phyloP scores from a whole-genome alignment of 345 rosid species.

The Salix koriyanagi region DNA sequence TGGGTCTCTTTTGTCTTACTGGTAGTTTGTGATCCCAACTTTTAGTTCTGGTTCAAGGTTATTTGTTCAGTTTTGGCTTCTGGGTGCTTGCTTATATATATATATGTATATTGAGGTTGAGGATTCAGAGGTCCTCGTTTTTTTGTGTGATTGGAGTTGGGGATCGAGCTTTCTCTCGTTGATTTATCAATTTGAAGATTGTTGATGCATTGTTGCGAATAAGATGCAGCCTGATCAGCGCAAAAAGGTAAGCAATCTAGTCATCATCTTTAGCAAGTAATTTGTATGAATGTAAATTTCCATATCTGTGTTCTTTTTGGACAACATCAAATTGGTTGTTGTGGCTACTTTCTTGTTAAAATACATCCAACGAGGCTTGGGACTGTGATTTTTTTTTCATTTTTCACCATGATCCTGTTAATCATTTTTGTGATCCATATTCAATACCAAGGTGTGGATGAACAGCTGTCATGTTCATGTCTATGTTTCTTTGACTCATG shows the following conservation, averaged over 20 bases:
- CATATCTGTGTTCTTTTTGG: conserved; percentile 1
- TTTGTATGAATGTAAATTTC: neutral
- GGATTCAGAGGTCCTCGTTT: neutral
- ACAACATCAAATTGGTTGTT: conserved; percentile 9
- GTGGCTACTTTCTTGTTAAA: neutral
- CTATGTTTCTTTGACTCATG: conserved; percentile 9
- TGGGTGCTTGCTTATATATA: neutral
- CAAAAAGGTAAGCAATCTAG: conserved; percentile 56
- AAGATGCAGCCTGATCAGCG: conserved; percentile 94
- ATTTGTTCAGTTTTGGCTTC: neutral
- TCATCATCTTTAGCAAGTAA: neutral
- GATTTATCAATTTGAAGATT: conserved; percentile 14
- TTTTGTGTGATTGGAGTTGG: conserved; percentile 13
- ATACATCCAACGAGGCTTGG: neutral
- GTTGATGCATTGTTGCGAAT: conserved; percentile 44
- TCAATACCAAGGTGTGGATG: conserved; percentile 10
- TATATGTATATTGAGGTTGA: neutral
- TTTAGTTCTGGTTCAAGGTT: neutral
- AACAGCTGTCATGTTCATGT: conserved; percentile 19
- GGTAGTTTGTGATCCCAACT: conserved; percentile 20
- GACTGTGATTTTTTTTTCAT: neutral
- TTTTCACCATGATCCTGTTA: neutral
- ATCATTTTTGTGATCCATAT: conserved; percentile 1
- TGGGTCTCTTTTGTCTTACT: conserved; percentile 18
- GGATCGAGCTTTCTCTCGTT: conserved; percentile 13